Evolutionary conservation across 2,329 filamentous ascomycete species (phyloP), one percentile per base, ranked within the genome.

Genomic region (Ophiostoma triangulosporum): DNA sequence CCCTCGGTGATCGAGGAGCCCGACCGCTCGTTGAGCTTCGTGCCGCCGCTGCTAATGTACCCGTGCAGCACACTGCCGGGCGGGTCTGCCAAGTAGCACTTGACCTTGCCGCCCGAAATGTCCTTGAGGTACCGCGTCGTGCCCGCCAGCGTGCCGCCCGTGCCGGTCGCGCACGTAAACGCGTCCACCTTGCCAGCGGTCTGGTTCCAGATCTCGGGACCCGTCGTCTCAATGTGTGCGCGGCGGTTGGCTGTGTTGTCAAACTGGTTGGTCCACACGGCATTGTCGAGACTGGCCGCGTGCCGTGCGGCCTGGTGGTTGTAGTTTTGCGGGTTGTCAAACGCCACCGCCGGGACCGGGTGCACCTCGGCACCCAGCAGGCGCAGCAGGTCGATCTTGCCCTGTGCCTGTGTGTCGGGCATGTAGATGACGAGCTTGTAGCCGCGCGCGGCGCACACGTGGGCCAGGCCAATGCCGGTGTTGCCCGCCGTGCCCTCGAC

Each of bases 351-450:
- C 15, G 93, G 93, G 0, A 98, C 93, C 17, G 93, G 90, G 70
- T 95, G 86, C 32, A 98, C 93, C 69, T 97, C 90, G 26, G 93
- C 93, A 59, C 93, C 93, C 9, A 98, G 78, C 33, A 97, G 75
- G 8, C 91, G 79, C 59, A 98, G 74, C 52, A 98, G 77, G 68
- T 97, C 93, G 65, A 98, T 87, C 75, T 98, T 98, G 66, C 90
- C 93, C 71, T 95, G 91, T 20, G 90, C 95, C 72, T 97, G 93
- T 49, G 91, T 97, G 75, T 98, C 86, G 63, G 93, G 93, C 93
- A 98, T 97, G 80, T 97, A 98, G 66, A 98, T 98, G 65, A 97
- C 90, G 50, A 95, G 82, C 66, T 85, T 85, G 77, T 98, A 97
- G 38, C 91, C 93, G 63, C 84, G 85, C 35, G 84, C 87, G 57